phyloP scores from a whole-genome alignment of 352 stramenopile genomes.

The Pythium rhizo-oryzae region DNA sequence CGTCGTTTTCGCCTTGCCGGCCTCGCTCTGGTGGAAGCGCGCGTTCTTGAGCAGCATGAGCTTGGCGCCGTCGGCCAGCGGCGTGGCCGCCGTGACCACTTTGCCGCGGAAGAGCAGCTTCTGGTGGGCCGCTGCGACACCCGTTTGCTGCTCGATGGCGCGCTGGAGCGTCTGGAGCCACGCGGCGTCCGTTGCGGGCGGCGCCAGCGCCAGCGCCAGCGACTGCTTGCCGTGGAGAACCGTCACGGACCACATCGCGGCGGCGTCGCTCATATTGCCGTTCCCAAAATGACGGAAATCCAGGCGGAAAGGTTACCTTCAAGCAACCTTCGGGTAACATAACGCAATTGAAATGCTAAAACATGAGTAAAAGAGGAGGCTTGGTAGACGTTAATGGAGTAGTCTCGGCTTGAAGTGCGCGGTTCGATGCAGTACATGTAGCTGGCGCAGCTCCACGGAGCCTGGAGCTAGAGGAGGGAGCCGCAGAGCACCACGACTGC shows the following conservation, averaged over 20 bases:
- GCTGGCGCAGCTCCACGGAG: too few species aligned
- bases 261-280: neutral
- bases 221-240: constrained; percentile 54
- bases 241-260: constrained; percentile 37
- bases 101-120: constrained; percentile 59
- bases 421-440: too few species aligned
- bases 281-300: neutral
- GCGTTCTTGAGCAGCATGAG: constrained; percentile 36
- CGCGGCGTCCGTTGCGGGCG: constrained; percentile 27
- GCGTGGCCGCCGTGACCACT: constrained; percentile 8
- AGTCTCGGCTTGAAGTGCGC: too few species aligned
- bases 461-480: too few species aligned
- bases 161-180: constrained; percentile 39
- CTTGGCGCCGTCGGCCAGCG: constrained; percentile 34
- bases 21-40: constrained; percentile 22
- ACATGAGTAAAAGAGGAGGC: too few species aligned
- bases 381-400: too few species aligned
- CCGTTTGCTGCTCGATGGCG: constrained; percentile 35
- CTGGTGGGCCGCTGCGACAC: constrained; percentile 47
- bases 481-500: too few species aligned
- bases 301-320: neutral
- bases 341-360: too few species aligned
- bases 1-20: neutral
- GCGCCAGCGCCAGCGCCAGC: constrained; percentile 29
- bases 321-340: neutral